These are phyloP conservation scores for Jamesozyma spencerorum DNA, from an alignment of 805 yeast species.

Conservation along the genomic window DNA sequence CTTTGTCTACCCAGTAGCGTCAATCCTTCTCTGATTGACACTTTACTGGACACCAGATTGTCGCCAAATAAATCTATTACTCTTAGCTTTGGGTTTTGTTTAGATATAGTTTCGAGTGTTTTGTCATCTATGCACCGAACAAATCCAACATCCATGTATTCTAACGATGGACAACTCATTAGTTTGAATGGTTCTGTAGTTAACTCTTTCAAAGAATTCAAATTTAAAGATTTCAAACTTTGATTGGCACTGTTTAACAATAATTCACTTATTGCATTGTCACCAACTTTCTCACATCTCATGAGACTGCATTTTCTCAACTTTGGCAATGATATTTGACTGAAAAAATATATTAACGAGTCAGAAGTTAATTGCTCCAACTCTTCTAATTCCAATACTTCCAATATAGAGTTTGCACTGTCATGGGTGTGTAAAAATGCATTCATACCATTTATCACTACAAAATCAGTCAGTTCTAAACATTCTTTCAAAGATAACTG, in stretches of 20 bases:
- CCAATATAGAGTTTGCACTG: conserved; percentile 27
- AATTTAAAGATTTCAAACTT: conserved; percentile 57
- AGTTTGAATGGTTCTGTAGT: conserved; percentile 42
- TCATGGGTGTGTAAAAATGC: conserved; percentile 41
- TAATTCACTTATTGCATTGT: conserved; percentile 50
- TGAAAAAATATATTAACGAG: conserved; percentile 52
- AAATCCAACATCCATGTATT: conserved; percentile 70
- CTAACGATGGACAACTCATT: conserved; percentile 48
- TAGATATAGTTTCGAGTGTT: conserved; percentile 46
- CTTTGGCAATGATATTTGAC: conserved; percentile 40
- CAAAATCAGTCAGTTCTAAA: conserved; percentile 55
- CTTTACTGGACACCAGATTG: conserved; percentile 53
- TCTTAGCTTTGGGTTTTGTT: conserved; percentile 51
- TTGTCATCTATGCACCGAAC: conserved; percentile 67
- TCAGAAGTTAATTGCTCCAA: conserved; percentile 62
- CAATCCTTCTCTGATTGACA: conserved; percentile 44
- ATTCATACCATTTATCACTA: conserved; percentile 46
- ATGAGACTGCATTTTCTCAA: conserved; percentile 50
- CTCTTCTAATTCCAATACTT: conserved; percentile 46
- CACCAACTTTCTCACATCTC: conserved; percentile 59
- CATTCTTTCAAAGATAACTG: conserved; percentile 66
- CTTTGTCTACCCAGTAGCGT: conserved; percentile 68
- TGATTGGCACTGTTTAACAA: conserved; percentile 48
- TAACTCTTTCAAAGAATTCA: conserved; percentile 64
- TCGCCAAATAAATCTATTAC: conserved; percentile 76